These are phyloP conservation scores for Lyophyllum shimeji DNA, from an alignment of 768 basidiomycete species.

Conservation along the genomic window DNA sequence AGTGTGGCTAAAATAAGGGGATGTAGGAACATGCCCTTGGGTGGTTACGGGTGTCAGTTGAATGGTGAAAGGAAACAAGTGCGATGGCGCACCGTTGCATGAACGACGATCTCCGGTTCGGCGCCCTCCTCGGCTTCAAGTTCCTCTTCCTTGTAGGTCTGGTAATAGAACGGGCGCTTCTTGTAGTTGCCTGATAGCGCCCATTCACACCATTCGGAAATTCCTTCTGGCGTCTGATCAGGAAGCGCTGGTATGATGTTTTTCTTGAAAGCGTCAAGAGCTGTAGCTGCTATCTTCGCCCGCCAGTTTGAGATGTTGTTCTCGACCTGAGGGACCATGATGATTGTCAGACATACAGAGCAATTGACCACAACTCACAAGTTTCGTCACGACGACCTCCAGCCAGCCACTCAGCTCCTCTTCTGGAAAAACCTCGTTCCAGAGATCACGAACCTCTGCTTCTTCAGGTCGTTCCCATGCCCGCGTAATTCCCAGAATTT, in stretches of 20 bases:
- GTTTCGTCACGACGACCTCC: neutral
- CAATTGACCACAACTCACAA: neutral
- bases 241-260: neutral
- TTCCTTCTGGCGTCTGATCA: neutral
- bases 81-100: neutral
- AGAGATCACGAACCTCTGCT: neutral
- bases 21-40: neutral
- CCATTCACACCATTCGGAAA: neutral
- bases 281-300: neutral
- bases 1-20: neutral
- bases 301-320: neutral
- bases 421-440: neutral
- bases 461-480: neutral
- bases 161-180: neutral
- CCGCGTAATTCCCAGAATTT: neutral
- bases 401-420: neutral
- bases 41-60: neutral
- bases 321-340: neutral
- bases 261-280: neutral
- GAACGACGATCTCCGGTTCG: neutral
- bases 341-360: neutral
- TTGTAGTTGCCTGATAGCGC: neutral
- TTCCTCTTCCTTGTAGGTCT: neutral
- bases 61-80: neutral
- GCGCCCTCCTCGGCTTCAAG: neutral